Base-by-base conservation (phyloP, 2,329 filamentous ascomycete species). In the Epichloe aotearoae region DNA sequence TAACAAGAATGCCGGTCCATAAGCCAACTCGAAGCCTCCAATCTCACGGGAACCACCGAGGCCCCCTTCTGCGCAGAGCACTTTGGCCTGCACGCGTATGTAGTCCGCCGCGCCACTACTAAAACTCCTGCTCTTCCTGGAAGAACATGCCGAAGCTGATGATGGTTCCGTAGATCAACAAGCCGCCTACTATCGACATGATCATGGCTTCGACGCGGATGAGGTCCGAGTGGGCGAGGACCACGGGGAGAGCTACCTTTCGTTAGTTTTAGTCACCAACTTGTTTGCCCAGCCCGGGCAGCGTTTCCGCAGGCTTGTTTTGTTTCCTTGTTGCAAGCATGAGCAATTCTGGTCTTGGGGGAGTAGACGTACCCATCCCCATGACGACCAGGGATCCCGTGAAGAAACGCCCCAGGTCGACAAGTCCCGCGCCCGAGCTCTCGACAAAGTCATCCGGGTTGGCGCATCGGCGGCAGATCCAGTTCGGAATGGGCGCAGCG, bases 61-160 rank as follows among this genome's bases (percentile, higher is more conserved):
- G 26, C 26, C 26, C 26, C 5, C 6, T 5, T 26, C 50, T 45
- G 12, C n/a, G 4, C 15, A 45, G 43, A 14, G 6, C 12, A 15
- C 20, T 14, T 20, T n/a, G 26, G 26, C 26, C 26, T 10, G 26
- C 26, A 10, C 8, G 26, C 4, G 26, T 4, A 10, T 30, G 26
- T 30, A 30, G 26, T 10, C 26, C 8, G 26, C 20, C 5, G 20
- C 20, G 2, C 7, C 23, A 3, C 23, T 10, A 44, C 72, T 71
- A 97, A 68, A 97, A 98, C 61, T 97, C 93, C 64, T 95, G 86
- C 66, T 97, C 89, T 69, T 97, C 90, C 66, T 91, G 86, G 76
- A 98, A 98, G 73, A 97, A 98, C 82, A 96, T 86, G 58, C 86
- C 84, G 69, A 98, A 98, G 72, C 86, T 93, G 70, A 98, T 94